phyloP scores from a whole-genome alignment of 805 yeast genomes.

The Candida manassasensis region DNA sequence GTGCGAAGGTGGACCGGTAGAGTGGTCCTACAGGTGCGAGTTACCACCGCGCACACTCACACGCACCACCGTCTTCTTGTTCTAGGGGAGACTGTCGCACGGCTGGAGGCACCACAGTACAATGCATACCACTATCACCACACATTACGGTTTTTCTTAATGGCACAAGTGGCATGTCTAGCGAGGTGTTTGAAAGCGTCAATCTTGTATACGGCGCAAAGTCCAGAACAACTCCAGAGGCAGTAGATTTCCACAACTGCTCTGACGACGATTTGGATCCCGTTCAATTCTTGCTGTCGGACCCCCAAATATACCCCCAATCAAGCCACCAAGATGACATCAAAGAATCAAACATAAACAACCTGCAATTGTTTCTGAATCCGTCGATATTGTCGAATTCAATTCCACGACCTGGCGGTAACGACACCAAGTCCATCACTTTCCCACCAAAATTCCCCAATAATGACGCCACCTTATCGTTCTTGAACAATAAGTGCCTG shows the following conservation, averaged over 20 bases:
- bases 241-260: conserved; percentile 1
- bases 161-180: neutral
- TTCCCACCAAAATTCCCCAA: conserved; percentile 3
- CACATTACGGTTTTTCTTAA: too few relatives aligned
- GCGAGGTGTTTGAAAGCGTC: conserved; percentile 3
- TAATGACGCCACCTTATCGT: conserved; percentile 12
- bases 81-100: too few relatives aligned
- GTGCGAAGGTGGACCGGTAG: too few relatives aligned
- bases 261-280: conserved; percentile 22
- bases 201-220: neutral
- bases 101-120: too few relatives aligned
- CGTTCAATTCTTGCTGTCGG: conserved; percentile 17
- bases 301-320: conserved; percentile 9
- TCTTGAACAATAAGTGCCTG: conserved; percentile 10
- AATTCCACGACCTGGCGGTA: neutral
- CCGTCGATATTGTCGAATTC: conserved; percentile 1
- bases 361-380: conserved; percentile 7
- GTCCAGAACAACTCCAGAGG: conserved; percentile 1
- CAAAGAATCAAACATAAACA: conserved; percentile 3
- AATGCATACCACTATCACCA: too few relatives aligned
- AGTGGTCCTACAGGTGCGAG: too few relatives aligned
- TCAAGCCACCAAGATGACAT: neutral
- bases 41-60: too few relatives aligned
- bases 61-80: too few relatives aligned
- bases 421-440: neutral